Evolutionary conservation across 306 rosid species (phyloP).

Genomic region (Leucaena leucocephala): DNA sequence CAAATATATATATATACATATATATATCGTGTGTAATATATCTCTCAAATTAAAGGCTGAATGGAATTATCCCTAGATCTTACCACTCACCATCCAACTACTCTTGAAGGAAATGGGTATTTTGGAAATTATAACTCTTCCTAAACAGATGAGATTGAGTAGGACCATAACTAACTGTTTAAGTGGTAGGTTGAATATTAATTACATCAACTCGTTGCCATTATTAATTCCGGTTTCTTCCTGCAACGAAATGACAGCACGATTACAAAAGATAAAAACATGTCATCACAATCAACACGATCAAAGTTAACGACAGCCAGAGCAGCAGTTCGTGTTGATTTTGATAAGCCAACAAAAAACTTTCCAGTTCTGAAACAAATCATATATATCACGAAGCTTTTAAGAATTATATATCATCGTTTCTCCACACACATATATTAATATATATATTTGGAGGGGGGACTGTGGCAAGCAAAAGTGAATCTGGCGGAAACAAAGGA

Average conservation of each 20-base stretch:
- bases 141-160: constrained; percentile 19
- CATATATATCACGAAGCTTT: neutral
- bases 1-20: neutral
- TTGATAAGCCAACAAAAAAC: neutral
- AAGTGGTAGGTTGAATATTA: constrained; percentile 32
- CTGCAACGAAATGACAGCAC: constrained; percentile 68
- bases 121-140: neutral
- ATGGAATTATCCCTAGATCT: neutral
- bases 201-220: constrained; percentile 51
- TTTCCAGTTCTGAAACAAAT: neutral
- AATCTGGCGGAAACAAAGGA: neutral
- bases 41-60: neutral
- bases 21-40: neutral
- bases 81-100: neutral
- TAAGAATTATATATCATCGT: neutral
- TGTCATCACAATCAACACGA: constrained; percentile 43
- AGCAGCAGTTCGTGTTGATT: constrained; percentile 9
- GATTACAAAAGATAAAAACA: constrained; percentile 19
- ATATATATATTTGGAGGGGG: neutral
- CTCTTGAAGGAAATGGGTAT: neutral
- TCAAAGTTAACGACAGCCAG: constrained; percentile 8
- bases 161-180: constrained; percentile 18
- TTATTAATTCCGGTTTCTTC: constrained; percentile 36
- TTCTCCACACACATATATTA: neutral
- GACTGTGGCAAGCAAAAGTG: constrained; percentile 1